Percentiles rank a stretch among this genome's conserved stretches.
Evolutionary conservation across 441 rosid genomes (phyloP).

Genomic region (Mallotus repandus): DNA sequence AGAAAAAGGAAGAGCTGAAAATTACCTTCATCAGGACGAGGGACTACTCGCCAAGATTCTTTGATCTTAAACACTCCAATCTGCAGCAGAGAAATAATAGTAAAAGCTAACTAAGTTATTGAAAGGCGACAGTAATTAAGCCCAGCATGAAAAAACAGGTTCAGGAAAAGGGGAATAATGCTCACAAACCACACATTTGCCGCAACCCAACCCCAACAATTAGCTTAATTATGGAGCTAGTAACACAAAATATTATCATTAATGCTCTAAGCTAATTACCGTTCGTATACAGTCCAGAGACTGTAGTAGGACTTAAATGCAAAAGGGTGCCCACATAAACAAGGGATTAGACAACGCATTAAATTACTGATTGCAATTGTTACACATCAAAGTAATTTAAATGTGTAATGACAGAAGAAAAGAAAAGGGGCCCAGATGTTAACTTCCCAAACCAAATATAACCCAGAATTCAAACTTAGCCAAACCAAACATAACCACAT

Average conservation of each 20-base stretch:
- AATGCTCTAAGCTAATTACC: constrained; percentile 8
- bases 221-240: neutral
- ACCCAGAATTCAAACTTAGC: neutral
- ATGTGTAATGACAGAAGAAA: neutral
- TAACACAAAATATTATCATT: constrained; percentile 4
- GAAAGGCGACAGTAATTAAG: constrained; percentile 8
- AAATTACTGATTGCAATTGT: neutral
- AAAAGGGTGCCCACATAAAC: neutral
- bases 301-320: constrained; percentile 8
- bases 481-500: constrained; percentile 7
- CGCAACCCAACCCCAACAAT: constrained; percentile 20
- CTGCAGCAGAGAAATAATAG: constrained; percentile 25
- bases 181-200: constrained; percentile 9
- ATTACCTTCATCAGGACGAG: constrained; percentile 35
- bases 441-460: constrained; percentile 3
- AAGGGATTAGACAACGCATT: neutral
- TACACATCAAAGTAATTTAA: neutral
- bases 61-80: constrained; percentile 24
- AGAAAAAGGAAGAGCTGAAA: neutral
- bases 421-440: neutral
- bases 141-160: constrained; percentile 19
- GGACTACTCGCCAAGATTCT: constrained; percentile 20
- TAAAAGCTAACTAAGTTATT: constrained; percentile 6
- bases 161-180: neutral
- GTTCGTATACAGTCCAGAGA: constrained; percentile 13